A percentile compares a stretch with the other conserved stretches of the same genome.
phyloP scores from a whole-genome alignment of 179 eudicot species.

The Beta macrorhiza region DNA sequence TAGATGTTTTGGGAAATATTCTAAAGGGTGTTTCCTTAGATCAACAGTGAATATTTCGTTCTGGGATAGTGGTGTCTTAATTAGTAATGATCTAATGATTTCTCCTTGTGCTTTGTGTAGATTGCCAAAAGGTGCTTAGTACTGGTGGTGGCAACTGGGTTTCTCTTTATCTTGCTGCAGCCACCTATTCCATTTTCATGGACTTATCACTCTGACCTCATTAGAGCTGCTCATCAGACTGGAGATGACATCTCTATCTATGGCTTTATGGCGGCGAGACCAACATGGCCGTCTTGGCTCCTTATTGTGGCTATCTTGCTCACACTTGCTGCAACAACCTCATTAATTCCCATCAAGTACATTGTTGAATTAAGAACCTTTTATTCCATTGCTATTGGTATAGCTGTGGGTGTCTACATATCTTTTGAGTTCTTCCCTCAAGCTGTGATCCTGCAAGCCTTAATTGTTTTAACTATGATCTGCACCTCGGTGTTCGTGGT shows the following conservation, averaged over 20 bases:
- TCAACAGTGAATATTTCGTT: background rate
- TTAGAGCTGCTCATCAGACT: conserved; percentile 83
- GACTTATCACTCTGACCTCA: conserved; percentile 80
- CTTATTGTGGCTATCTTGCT: conserved; percentile 78
- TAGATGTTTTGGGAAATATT: background rate
- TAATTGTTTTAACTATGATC: conserved; percentile 82
- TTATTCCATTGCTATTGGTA: conserved; percentile 79
- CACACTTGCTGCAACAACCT: conserved; percentile 80
- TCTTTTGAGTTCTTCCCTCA: conserved; percentile 92
- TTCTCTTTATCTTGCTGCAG: conserved; percentile 77
- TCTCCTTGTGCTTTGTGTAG: conserved; percentile 44
- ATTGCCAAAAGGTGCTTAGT: conserved; percentile 88
- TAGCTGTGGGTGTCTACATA: conserved; percentile 80
- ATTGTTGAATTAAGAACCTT: conserved; percentile 73
- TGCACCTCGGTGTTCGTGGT: conserved; percentile 76
- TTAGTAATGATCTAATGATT: conserved; percentile 5
- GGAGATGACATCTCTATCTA: conserved; percentile 91
- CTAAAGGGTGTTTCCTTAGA: background rate
- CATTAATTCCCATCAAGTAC: conserved; percentile 84
- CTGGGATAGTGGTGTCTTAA: background rate
- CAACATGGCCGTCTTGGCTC: conserved; percentile 99
- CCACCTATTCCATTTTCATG: conserved; percentile 86
- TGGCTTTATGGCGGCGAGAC: conserved; percentile 78
- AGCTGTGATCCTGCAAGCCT: conserved; percentile 71
- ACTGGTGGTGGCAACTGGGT: conserved; percentile 76